Evolutionary conservation across 345 rosid genomes (phyloP), one percentile per base, ranked within the genome.

Genomic region (Euphorbia tirucalli): DNA sequence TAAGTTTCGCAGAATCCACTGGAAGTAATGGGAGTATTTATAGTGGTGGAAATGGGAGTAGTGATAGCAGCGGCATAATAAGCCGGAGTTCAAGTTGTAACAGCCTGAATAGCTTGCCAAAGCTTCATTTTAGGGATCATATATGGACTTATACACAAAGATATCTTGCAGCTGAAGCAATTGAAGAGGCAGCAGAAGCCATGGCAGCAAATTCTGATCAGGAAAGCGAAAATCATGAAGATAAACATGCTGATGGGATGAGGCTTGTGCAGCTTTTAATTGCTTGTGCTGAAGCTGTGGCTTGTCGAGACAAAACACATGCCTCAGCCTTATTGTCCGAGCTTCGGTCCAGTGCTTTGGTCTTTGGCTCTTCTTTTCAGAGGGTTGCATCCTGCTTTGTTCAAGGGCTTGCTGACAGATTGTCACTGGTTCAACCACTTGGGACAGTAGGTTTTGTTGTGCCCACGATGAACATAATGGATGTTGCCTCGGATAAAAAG

Each of bases 351-450:
- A 79, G 77, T 60, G 89, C 89, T 0, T 63, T 85, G 41, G 89
- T 85, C 11, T 87, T 87, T 11, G 93, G 91, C 24, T 75, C 90
- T 37, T 76, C 88, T 16, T 87, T 89, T 75, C 90, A 89, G 71
- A 83, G 90, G 0, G 89, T 89, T 2, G 91, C 93, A 2, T 87
- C 90, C 54, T 89, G 93, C 75, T 89, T 89, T 60, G 88, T 87
- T 44, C 84, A 87, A 76, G 93, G 89, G 15, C 83, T 88, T 0
- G 61, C 88, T 1, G 85, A 85, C 61, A 82, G 90, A 65, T 78
- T 84, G 5, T 72, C 87, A 9, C 48, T 75, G 69, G 83, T 83
- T 63, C 91, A 83, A 58, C 87, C 91, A 3, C 65, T 81, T 1
- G 89, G 90, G 46, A 52, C 79, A 16, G 68, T 68, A 1, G 80